Evolutionary conservation across 1,284 basidiomycete species (phyloP).

Genomic region (Coniferiporia weirii): DNA sequence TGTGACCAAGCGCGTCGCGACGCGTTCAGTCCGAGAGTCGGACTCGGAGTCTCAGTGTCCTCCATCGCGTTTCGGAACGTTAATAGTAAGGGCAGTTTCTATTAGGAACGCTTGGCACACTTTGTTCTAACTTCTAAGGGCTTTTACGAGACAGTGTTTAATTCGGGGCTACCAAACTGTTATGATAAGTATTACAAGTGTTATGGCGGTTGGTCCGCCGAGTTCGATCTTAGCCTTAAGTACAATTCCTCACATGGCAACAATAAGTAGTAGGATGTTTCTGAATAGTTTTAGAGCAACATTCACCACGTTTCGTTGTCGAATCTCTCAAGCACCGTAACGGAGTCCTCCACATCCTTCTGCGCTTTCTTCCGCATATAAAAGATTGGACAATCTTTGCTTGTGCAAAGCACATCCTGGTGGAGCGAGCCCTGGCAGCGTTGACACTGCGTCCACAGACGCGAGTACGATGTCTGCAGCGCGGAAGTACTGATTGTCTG

Average conservation of each 20-base stretch:
- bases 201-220: no score
- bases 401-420: constrained; percentile 95
- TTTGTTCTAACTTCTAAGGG: no score
- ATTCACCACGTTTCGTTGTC: constrained; percentile 60
- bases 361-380: constrained; percentile 97
- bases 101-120: no score
- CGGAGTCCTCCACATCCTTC: constrained; percentile 88
- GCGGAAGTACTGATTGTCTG: constrained; percentile 72
- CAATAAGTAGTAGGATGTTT: not conserved
- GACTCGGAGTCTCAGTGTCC: not conserved
- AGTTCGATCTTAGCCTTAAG: no score
- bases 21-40: not conserved
- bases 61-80: not conserved
- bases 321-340: constrained; percentile 76
- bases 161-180: no score
- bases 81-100: no score
- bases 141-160: no score
- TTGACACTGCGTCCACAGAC: constrained; percentile 96
- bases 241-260: not conserved
- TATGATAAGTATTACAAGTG: no score
- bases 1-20: not conserved
- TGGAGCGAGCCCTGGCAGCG: constrained; percentile 94
- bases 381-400: constrained; percentile 97
- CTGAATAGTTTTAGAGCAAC: not conserved
- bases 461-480: constrained; percentile 84